Percentiles rank a stretch among this genome's conserved stretches.
These are phyloP conservation scores for Salicornia ramosissima DNA, from an alignment of 148 eudicot genomes.

Conservation along the genomic window DNA sequence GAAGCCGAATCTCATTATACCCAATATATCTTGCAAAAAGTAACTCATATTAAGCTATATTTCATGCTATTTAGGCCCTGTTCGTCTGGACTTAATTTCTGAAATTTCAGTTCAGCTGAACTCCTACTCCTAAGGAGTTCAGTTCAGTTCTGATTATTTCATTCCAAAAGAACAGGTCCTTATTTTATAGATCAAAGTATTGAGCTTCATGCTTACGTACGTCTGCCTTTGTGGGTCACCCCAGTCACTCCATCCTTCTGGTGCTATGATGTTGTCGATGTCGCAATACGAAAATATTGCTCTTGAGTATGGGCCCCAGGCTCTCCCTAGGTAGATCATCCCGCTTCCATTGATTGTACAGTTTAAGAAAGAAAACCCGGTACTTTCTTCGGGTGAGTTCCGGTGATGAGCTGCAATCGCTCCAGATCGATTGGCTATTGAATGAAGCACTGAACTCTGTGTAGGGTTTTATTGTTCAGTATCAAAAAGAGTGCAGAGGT, in stretches of 20 bases:
- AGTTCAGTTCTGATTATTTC: too few relatives aligned
- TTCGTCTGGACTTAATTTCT: too few relatives aligned
- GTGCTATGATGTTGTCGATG: slow-evolving; percentile 52
- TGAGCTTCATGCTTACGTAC: slow-evolving; percentile 27
- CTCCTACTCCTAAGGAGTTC: too few relatives aligned
- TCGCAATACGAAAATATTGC: slow-evolving; percentile 57
- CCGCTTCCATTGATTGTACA: slow-evolving; percentile 68
- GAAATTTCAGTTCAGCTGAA: too few relatives aligned
- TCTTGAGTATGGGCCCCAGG: slow-evolving; percentile 86
- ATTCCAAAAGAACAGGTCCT: too few relatives aligned
- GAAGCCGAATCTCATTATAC: not conserved
- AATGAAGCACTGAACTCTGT: slow-evolving; percentile 65
- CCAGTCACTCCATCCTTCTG: slow-evolving; percentile 84
- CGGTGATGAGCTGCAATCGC: slow-evolving; percentile 93
- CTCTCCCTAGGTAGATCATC: slow-evolving; percentile 58
- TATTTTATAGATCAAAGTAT: too few relatives aligned
- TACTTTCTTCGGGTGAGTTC: slow-evolving; percentile 42
- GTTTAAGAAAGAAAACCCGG: slow-evolving; percentile 82
- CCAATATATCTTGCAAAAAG: not conserved
- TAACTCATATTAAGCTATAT: too few relatives aligned
- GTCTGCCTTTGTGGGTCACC: slow-evolving; percentile 37
- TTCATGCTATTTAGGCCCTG: not conserved
- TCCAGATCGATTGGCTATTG: slow-evolving; percentile 46
- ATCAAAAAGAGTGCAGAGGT: not conserved
- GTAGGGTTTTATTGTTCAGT: not conserved